phyloP scores from a whole-genome alignment of 2,329 filamentous ascomycete genomes.

The Hypoxylon sp. region DNA sequence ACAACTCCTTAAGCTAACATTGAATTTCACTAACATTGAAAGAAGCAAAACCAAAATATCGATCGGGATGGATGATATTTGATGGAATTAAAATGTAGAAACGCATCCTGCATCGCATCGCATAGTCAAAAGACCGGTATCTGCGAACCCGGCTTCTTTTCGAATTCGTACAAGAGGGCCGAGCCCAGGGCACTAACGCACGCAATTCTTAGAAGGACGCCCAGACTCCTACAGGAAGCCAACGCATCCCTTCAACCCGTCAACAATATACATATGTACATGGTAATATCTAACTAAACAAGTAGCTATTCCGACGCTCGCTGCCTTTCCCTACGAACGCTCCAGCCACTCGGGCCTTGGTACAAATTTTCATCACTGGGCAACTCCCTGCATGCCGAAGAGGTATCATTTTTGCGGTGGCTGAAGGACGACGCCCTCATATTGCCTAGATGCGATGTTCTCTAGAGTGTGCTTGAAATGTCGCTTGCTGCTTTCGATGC shows the following conservation, averaged over 20 bases:
- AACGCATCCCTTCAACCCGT: slow-evolving; percentile 35
- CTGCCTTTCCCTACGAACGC: slow-evolving; percentile 4
- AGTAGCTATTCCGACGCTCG: not conserved
- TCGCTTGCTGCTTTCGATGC: slow-evolving; percentile 88
- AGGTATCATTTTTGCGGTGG: slow-evolving; percentile 62
- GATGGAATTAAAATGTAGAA: slow-evolving; percentile 13
- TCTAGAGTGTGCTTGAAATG: slow-evolving; percentile 97
- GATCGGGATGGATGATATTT: not conserved
- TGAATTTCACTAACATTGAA: not conserved
- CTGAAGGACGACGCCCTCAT: slow-evolving; percentile 88
- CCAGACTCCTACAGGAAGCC: slow-evolving; percentile 40
- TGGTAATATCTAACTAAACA: slow-evolving; percentile 40
- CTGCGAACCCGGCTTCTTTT: slow-evolving; percentile 12
- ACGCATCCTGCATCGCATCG: slow-evolving; percentile 17
- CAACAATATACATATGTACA: slow-evolving; percentile 53
- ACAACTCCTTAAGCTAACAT: not conserved
- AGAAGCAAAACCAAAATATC: not conserved
- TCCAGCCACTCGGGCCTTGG: slow-evolving; percentile 8
- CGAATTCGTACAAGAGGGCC: slow-evolving; percentile 23
- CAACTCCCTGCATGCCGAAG: slow-evolving; percentile 19
- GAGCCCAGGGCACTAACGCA: slow-evolving; percentile 27
- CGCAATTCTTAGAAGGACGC: slow-evolving; percentile 33
- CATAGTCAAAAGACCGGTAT: slow-evolving; percentile 20
- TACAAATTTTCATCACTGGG: slow-evolving; percentile 29
- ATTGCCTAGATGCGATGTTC: slow-evolving; percentile 91